phyloP scores from a whole-genome alignment of 139 green algal genomes.

The Chlamydomonas incerta region DNA sequence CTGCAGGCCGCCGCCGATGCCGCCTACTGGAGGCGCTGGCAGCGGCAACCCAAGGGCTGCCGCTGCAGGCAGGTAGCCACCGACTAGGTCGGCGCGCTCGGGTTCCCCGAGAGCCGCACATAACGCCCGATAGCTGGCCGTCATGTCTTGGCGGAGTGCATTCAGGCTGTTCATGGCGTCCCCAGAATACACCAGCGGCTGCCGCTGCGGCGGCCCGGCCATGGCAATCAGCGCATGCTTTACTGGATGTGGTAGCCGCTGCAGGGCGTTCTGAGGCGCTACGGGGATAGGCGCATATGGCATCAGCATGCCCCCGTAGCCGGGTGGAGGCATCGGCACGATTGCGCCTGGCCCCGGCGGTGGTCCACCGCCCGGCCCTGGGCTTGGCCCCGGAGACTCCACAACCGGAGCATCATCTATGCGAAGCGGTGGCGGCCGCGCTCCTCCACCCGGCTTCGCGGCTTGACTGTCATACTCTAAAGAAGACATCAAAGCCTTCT shows the following conservation, averaged over 20 bases:
- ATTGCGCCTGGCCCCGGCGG: too few species aligned
- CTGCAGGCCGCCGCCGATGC: background rate
- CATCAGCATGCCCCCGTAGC: too few species aligned
- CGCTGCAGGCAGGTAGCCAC: background rate
- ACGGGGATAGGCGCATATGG: too few species aligned
- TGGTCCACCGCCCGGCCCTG: too few species aligned
- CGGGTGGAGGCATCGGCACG: too few species aligned
- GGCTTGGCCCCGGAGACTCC: background rate
- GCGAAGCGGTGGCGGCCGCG: background rate
- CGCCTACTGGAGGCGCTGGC: background rate
- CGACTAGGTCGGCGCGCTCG: background rate
- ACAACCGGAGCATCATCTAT: background rate
- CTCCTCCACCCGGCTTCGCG: background rate
- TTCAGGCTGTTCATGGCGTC: background rate
- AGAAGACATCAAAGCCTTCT: background rate
- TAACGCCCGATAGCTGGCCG: background rate
- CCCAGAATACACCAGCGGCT: conserved; percentile 6
- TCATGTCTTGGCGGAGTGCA: conserved; percentile 5
- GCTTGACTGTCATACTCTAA: background rate
- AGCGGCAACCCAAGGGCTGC: background rate
- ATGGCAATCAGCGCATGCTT: background rate
- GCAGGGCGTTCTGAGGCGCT: too few species aligned
- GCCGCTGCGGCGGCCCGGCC: background rate
- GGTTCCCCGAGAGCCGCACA: background rate
- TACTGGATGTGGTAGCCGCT: background rate